phyloP scores from a whole-genome alignment of 176 grass and related monocot species.

The Melocanna baccifera region DNA sequence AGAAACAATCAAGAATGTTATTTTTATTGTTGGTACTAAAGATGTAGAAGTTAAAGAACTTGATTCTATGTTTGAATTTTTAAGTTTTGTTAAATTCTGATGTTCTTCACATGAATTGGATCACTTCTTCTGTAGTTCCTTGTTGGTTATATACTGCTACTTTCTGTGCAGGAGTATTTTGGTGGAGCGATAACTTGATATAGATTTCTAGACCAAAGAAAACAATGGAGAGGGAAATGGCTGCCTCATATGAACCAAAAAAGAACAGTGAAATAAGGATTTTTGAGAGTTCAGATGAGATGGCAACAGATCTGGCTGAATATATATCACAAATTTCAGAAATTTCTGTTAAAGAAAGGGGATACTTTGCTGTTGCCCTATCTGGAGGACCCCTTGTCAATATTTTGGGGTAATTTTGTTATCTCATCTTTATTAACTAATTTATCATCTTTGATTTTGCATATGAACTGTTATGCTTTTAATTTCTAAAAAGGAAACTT shows the following conservation, averaged over 20 bases:
- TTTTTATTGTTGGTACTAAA: background rate
- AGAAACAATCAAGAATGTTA: background rate
- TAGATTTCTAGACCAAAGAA: constrained; percentile 17
- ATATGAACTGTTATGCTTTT: constrained; percentile 21
- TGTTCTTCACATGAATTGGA: constrained; percentile 17
- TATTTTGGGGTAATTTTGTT: constrained; percentile 70
- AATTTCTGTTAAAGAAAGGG: constrained; percentile 93
- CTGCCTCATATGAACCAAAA: constrained; percentile 55
- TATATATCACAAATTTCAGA: constrained; percentile 90
- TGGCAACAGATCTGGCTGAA: constrained; percentile 77
- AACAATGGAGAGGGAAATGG: constrained; percentile 47
- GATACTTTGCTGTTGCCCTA: constrained; percentile 80
- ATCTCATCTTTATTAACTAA: constrained; percentile 1
- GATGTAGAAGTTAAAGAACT: constrained; percentile 1
- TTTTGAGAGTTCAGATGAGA: constrained; percentile 80
- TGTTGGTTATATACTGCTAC: constrained; percentile 25
- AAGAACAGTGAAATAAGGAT: constrained; percentile 70
- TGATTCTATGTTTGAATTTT: constrained; percentile 17
- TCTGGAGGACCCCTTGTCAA: constrained; percentile 73
- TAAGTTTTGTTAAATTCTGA: constrained; percentile 11
- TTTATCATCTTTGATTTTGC: background rate
- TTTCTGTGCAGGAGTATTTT: constrained; percentile 46
- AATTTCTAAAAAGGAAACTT: constrained; percentile 68
- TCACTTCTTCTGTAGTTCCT: constrained; percentile 4
- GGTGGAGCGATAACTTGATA: constrained; percentile 24